Percentiles rank a stretch among this genome's conserved stretches.
These are phyloP conservation scores for Colletotrichum eremochloae DNA, from an alignment of 2,329 filamentous ascomycete genomes.

Conservation along the genomic window DNA sequence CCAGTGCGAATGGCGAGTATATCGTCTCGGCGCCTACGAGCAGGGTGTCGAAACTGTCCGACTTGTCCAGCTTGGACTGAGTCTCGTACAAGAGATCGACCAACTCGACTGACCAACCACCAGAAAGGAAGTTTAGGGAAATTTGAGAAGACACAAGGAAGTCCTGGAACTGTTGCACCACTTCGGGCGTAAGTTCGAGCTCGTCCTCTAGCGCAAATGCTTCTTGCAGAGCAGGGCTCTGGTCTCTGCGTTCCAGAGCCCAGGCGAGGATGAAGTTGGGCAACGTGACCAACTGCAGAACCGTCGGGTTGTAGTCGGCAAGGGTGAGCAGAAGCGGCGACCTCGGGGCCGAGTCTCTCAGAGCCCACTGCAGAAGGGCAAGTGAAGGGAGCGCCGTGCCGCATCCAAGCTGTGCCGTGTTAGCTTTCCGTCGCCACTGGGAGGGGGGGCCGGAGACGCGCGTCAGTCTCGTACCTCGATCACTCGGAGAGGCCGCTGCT, in stretches of 20 bases:
- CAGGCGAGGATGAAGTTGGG: constrained; percentile 83
- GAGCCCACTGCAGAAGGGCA: constrained; percentile 75
- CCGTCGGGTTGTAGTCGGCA: constrained; percentile 84
- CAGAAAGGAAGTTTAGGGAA: constrained; percentile 76
- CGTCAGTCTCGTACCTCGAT: constrained; percentile 64
- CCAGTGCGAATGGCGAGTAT: constrained; percentile 80
- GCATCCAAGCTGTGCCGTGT: constrained; percentile 74
- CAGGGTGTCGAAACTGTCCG: constrained; percentile 55
- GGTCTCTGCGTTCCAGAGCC: constrained; percentile 61
- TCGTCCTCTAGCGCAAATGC: constrained; percentile 69
- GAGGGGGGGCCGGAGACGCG: background rate
- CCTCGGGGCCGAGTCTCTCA: constrained; percentile 48
- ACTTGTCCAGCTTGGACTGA: constrained; percentile 38
- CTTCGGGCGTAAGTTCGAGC: constrained; percentile 71
- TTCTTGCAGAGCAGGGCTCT: constrained; percentile 56
- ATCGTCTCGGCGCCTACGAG: constrained; percentile 86
- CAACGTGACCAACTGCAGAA: constrained; percentile 82
- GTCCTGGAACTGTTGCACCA: constrained; percentile 70
- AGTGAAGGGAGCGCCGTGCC: constrained; percentile 82
- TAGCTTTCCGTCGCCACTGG: constrained; percentile 44
- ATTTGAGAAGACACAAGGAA: constrained; percentile 66
- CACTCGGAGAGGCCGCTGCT: constrained; percentile 56
- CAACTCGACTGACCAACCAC: constrained; percentile 78
- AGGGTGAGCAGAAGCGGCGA: constrained; percentile 71
- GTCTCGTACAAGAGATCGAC: constrained; percentile 67